These are phyloP conservation scores for Macrophomina phaseolina DNA, from an alignment of 2,329 filamentous ascomycete species.

Conservation along the genomic window DNA sequence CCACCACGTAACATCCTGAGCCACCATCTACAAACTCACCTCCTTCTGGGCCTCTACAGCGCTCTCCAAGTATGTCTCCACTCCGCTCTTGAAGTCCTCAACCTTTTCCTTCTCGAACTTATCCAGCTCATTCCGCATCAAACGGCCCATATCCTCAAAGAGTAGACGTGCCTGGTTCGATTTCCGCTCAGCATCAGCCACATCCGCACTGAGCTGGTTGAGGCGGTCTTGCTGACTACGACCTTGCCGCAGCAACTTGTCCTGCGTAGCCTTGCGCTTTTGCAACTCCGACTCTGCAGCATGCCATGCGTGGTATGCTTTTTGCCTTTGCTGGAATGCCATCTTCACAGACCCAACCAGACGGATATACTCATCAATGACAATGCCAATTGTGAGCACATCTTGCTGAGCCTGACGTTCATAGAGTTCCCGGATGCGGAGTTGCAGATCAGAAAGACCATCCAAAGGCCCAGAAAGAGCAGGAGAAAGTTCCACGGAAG, in stretches of 20 bases:
- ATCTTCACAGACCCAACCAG: slow-evolving; percentile 94
- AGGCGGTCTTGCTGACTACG: slow-evolving; percentile 95
- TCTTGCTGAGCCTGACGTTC: slow-evolving; percentile 97
- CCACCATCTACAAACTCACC: slow-evolving; percentile 58
- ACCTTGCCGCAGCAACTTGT: slow-evolving; percentile 93
- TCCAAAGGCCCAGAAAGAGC: slow-evolving; percentile 87
- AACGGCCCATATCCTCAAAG: slow-evolving; percentile 95
- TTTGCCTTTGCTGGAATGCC: slow-evolving; percentile 89
- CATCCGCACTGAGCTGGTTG: slow-evolving; percentile 89
- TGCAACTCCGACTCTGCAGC: slow-evolving; percentile 85
- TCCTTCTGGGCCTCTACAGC: slow-evolving; percentile 98
- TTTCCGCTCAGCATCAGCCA: slow-evolving; percentile 91
- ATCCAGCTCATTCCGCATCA: slow-evolving; percentile 91
- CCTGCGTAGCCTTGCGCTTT: slow-evolving; percentile 87
- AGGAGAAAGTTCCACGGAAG: slow-evolving; percentile 89
- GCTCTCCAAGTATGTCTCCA: slow-evolving; percentile 96
- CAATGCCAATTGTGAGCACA: slow-evolving; percentile 92
- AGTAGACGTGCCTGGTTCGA: slow-evolving; percentile 87
- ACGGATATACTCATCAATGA: slow-evolving; percentile 97
- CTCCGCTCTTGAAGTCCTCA: slow-evolving; percentile 94
- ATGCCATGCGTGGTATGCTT: slow-evolving; percentile 95
- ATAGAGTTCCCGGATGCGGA: slow-evolving; percentile 93
- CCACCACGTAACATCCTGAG: background rate
- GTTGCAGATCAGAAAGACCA: slow-evolving; percentile 88
- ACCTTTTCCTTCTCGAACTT: slow-evolving; percentile 97